Evolutionary conservation across 2,329 filamentous ascomycete genomes (phyloP).

Genomic region (Harringtonia lauricola): DNA sequence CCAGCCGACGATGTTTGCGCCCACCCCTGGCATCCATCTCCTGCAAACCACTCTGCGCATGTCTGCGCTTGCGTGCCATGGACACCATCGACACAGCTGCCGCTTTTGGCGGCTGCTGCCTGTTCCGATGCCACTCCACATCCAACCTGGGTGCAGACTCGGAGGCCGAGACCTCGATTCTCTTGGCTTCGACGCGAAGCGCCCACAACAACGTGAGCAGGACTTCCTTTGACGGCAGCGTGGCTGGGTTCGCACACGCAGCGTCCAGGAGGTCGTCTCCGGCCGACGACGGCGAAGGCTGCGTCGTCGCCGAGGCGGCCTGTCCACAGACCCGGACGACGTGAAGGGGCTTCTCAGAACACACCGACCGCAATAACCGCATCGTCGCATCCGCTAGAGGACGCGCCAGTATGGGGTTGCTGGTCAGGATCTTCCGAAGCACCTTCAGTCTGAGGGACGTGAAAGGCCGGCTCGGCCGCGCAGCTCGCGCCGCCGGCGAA

Average conservation of each 20-base stretch:
- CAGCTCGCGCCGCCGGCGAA: conserved; percentile 26
- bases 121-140: background rate
- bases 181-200: conserved; percentile 25
- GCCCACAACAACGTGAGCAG: conserved; percentile 37
- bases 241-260: conserved; percentile 23
- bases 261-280: conserved; percentile 13
- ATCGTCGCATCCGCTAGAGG: conserved; percentile 63
- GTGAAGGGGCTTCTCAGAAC: conserved; percentile 37
- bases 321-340: conserved; percentile 30
- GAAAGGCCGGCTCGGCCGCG: conserved; percentile 40
- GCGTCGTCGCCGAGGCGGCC: conserved; percentile 12
- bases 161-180: background rate
- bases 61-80: background rate
- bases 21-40: background rate
- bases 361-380: conserved; percentile 61
- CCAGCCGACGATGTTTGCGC: background rate
- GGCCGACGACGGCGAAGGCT: conserved; percentile 19
- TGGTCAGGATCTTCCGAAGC: conserved; percentile 56
- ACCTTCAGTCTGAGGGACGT: conserved; percentile 49
- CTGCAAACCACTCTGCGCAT: background rate
- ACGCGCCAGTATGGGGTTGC: conserved; percentile 66
- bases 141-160: background rate
- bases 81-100: background rate
- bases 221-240: conserved; percentile 34
- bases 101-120: background rate